phyloP scores from a whole-genome alignment of 345 rosid species.

The Odontarrhena argentea region DNA sequence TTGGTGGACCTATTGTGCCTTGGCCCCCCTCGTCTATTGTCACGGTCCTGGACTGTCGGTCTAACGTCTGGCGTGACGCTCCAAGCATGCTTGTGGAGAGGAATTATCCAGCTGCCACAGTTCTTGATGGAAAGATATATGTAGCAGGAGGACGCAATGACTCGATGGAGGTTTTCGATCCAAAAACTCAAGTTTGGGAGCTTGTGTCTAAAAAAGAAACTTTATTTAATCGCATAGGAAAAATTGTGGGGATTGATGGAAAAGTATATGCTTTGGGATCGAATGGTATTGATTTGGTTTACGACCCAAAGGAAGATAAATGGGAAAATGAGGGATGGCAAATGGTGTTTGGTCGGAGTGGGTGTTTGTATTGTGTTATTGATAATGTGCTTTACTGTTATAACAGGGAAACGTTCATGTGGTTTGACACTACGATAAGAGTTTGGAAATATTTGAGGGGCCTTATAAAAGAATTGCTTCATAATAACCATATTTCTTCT shows the following conservation, averaged over 20 bases:
- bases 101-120: conserved; percentile 52
- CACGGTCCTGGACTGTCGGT: conserved; percentile 64
- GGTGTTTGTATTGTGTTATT: neutral
- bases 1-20: conserved; percentile 59
- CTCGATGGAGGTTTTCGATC: conserved; percentile 79
- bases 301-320: conserved; percentile 14
- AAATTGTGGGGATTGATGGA: neutral
- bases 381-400: conserved; percentile 55
- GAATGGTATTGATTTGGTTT: neutral
- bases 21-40: conserved; percentile 48
- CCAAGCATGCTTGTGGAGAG: conserved; percentile 58
- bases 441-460: conserved; percentile 60
- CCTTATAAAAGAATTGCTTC: conserved; percentile 38
- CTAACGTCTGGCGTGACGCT: conserved; percentile 52
- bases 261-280: neutral
- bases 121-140: conserved; percentile 54
- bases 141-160: conserved; percentile 66
- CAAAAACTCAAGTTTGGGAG: conserved; percentile 47
- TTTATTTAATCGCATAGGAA: neutral
- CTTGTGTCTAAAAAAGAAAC: neutral
- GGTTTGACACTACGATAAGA: conserved; percentile 49
- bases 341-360: neutral
- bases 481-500: too few species aligned
- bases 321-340: conserved; percentile 62
- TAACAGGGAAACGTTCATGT: conserved; percentile 54